Base-by-base conservation (phyloP, 1,139 yeast genomes). In the Nadsonia commutata region DNA sequence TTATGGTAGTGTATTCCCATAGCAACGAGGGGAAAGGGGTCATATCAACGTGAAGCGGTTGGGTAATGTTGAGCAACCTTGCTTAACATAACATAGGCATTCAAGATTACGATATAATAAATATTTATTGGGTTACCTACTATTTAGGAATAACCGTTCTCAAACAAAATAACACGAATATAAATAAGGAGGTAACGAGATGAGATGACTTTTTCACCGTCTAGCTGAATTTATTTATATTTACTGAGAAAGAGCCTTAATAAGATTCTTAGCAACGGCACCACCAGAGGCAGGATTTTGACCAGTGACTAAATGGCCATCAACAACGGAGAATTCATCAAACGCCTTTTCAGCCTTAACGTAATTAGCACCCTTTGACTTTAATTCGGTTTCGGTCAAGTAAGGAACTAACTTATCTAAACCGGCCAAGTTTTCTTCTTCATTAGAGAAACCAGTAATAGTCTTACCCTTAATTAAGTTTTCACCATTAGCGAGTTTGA, bases 241-340 rank as follows among this genome's bases (percentile, higher is more conserved):
- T 36, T 11, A 36, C 16, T 27, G 13, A 8, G 37, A 40, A 13
- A 45, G 46, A 7, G 45, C 51, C 23, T 46, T 48, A 17, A 58
- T 42, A 5, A 55, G 55, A 40, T 58, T 57, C 46, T 55, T 57
- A 40, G 80, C 80, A 43, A 75, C 67, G n/a, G 67, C 62, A 6
- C 56, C 47, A 17, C 81, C 81, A 40, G 78, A 69, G 39, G 73
- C 76, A 13, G 83, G 83, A 60, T 78, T 78, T 19, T 70, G 72
- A 40, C 83, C 84, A 21, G 80, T 71, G 39, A 76, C 73, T 37
- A 78, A 44, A 50, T 70, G 69, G 31, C 76, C 78, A 51, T 78
- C 83, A 37, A 60, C 58, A 31, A 74, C 66, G 20, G 70, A 53
- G 50, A 63, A 73, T 40, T 68, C 71, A 36, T 59, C 79, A 70